Evolutionary conservation across 495 filamentous ascomycete species (phyloP).

Genomic region (Talaromyces liani): DNA sequence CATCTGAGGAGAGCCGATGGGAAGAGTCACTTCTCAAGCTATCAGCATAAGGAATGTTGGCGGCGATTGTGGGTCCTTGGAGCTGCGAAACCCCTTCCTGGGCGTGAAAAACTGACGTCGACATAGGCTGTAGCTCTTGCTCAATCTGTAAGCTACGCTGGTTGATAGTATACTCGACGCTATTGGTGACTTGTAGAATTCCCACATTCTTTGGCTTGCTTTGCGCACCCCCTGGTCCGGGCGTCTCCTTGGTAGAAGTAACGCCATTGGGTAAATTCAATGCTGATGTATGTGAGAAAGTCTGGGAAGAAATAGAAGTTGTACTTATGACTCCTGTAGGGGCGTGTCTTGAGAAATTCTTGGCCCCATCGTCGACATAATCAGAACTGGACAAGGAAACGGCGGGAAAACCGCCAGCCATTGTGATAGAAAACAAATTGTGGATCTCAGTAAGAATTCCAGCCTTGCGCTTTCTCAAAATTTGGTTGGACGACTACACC

Average conservation of each 20-base stretch:
- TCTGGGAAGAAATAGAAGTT: neutral
- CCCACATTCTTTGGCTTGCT: slow-evolving; percentile 30
- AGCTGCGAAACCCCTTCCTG: slow-evolving; percentile 28
- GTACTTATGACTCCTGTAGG: neutral
- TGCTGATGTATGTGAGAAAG: slow-evolving; percentile 2
- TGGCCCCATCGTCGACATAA: neutral
- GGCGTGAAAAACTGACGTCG: slow-evolving; percentile 22
- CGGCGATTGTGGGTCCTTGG: slow-evolving; percentile 30
- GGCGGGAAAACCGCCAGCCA: neutral
- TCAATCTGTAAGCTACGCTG: slow-evolving; percentile 14
- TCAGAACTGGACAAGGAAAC: neutral
- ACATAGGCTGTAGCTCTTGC: slow-evolving; percentile 15
- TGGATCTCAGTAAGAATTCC: neutral
- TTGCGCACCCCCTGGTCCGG: slow-evolving; percentile 6
- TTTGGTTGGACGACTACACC: slow-evolving; percentile 1
- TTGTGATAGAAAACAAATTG: slow-evolving; percentile 1
- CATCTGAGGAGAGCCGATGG: slow-evolving; percentile 21
- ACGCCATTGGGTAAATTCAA: slow-evolving; percentile 4
- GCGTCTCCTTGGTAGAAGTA: slow-evolving; percentile 7
- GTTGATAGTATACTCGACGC: slow-evolving; percentile 27
- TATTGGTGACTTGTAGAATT: slow-evolving; percentile 33
- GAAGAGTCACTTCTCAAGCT: slow-evolving; percentile 19
- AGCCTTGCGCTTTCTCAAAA: neutral
- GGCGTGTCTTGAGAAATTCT: neutral
- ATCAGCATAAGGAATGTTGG: slow-evolving; percentile 35